Evolutionary conservation across 2,329 filamentous ascomycete species (phyloP), one percentile per base, ranked within the genome.

Genomic region (Achaetomium macrosporum): DNA sequence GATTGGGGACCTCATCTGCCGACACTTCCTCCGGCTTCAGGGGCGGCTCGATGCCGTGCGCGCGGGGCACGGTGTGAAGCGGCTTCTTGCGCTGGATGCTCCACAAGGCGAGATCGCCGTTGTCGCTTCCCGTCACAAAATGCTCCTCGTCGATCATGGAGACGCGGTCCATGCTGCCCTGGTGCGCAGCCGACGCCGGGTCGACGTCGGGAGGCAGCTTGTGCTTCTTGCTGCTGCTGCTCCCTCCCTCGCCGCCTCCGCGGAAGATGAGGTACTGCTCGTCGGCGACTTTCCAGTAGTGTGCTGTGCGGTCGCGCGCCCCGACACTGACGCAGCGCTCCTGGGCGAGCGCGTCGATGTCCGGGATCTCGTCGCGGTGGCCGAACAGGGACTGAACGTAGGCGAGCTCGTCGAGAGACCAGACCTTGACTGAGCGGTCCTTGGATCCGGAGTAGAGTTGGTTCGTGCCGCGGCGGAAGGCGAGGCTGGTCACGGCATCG

Each of bases 361-460:
- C 88, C 36, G 92, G 78, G 5, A 97, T 87, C 59, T 88, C 80
- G 66, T 97, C 92, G 66, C 96, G 92, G 71, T 99, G 93, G 42
- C 93, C 93, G 66, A 96, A 97, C 0, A 99, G 77, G 0, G 92
- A 97, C 70, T 99, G 93, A 30, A 96, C 82, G 65, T 97, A 99
- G 42, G 92, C 90, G 57, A 96, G 78, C 67, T 95, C 90, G 62
- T 96, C 87, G 41, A 96, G 75, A 60, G 87, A 92, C 90, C 92
- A 99, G 31, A 95, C 87, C 70, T 97, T 97, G 66, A 99, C 86
- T 2, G 92, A 96, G 40, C 93, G 83, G 70, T 99, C 93, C 64
- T 86, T 88, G 50, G 89, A 93, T 53, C 87, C 86, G 3, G 90
- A 95, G 73, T 95, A 99, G 17, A 99, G 74, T 70, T 96, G 91